Base-by-base conservation (phyloP, 768 basidiomycete species). In the Mycena indigotica region DNA sequence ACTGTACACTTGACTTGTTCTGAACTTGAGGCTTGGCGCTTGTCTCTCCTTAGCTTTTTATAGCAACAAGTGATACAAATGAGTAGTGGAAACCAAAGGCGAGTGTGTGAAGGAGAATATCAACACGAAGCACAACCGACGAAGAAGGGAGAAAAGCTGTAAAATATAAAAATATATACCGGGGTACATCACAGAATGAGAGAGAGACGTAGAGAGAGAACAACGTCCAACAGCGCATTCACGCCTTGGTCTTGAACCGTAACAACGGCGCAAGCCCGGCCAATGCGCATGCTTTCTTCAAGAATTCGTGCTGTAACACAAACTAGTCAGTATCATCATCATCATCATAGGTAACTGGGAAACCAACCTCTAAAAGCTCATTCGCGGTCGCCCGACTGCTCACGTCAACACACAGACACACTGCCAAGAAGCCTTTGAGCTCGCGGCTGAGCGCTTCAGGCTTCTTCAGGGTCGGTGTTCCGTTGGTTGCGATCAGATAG, bases 361-460 rank as follows among this genome's bases (percentile, higher is more conserved):
- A 17, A 77, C 89, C 41, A 62, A 95, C 93, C 75, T 89, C 85
- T 2, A 96, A 75, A 60, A 95, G 71, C 76, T 95, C 93, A 59
- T 83, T 84, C 57, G 91, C 93, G 3, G 92, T 96, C 49, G 95
- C 95, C 38, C 96, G 81, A 68, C 93, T 95, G 66, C 86, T 83
- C 50, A 98, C 96, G 71, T 99, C 97, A 25, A 98, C 97, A 67
- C 96, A 98, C 19, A 98, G 72, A 75, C 97, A 98, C n/a, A 97
- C 95, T 53, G 94, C 95, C 66, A 99, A 76, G 78, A 98, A 99
- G 65, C 87, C 86, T 79, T 99, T 99, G 57, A 99, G 80, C 72
- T 98, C 96, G 67, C 85, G 81, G 67, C 92, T 95, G 50, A 98
- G 79, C 51, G 85, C 83, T 72, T 98, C 96, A 0, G 97, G 95